Conservation (phyloP, 1,139 yeast genomes). For the Nakaseomyces glabratus region DNA sequence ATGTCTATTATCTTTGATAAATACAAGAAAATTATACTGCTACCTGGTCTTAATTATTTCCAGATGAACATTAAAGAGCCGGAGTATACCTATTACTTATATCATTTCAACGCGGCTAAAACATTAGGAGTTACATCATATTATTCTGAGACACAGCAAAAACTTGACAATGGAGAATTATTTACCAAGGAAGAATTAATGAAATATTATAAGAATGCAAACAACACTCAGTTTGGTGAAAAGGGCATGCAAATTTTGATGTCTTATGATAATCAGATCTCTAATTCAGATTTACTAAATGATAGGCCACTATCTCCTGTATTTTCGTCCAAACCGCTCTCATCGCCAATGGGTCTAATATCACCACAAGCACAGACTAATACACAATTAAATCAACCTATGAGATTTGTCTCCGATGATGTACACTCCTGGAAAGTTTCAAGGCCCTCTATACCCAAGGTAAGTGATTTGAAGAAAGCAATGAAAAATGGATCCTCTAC, state of each 20-base stretch:
- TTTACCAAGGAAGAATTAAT: slow-evolving; percentile 26
- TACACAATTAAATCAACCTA: slow-evolving; percentile 1
- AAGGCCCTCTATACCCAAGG: slow-evolving; percentile 22
- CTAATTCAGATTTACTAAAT: slow-evolving; percentile 20
- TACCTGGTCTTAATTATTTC: slow-evolving; percentile 28
- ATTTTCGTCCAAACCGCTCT: slow-evolving; percentile 3
- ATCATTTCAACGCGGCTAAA: slow-evolving; percentile 27
- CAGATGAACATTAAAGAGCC: slow-evolving; percentile 17
- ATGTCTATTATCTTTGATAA: slow-evolving; percentile 22
- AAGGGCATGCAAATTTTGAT: slow-evolving; percentile 26
- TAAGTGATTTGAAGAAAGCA: slow-evolving; percentile 25
- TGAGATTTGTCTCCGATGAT: slow-evolving; percentile 17
- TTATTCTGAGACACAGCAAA: slow-evolving; percentile 19
- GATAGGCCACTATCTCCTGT: slow-evolving; percentile 9
- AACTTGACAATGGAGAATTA: slow-evolving; percentile 12
- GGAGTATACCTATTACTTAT: slow-evolving; percentile 21
- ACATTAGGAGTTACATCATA: slow-evolving; percentile 25
- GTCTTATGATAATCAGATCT: slow-evolving; percentile 16
- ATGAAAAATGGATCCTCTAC: slow-evolving; percentile 11
- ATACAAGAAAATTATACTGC: slow-evolving; percentile 23
- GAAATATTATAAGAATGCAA: slow-evolving; percentile 27
- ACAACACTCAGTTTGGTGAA: slow-evolving; percentile 23
- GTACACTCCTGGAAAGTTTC: slow-evolving; percentile 22
- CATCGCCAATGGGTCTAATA: not conserved
- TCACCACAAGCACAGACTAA: no score